Evolutionary conservation across 345 rosid species (phyloP), one percentile per base, ranked within the genome.

Genomic region (Linum tenue): DNA sequence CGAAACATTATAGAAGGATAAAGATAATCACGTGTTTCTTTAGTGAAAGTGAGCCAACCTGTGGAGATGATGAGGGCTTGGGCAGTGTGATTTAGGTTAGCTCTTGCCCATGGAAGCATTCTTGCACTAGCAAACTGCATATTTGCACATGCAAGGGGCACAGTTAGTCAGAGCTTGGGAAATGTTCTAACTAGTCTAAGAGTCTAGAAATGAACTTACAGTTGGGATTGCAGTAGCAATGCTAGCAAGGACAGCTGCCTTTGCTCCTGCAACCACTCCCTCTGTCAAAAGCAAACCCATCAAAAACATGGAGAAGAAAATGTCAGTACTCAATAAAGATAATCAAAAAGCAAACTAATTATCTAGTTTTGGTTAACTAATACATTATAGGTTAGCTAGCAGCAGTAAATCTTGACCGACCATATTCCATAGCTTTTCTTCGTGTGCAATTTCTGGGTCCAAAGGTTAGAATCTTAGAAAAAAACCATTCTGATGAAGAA

Each of bases 11-110:
- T 22, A 22, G 31, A 22, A 22, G 31, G 1, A 22, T 22, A 22
- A 22, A 22, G 31, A 22, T 22, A 41, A 41, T 41, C 44, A 41
- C 31, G 0, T 22, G 31, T 22, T 22, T 22, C 31, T 22, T 22
- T 22, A 1, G 31, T 22, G 1, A 41, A 4, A 41, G 1, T 41
- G 5, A 0, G 9, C 48, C 41, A 5, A 84, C 89, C 89, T 70
- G 88, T 77, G 63, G 94, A 90, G 61, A 92, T 67, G 50, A 92
- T 83, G 64, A 92, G 98, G 69, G 98, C 98, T 73, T 92, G 98
- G 69, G 97, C 97, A 16, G 97, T 85, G 79, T 73, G 88, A 72
- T 90, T 92, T 43, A 92, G 91, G 74, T 90, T 80, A 56, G 84
- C 87, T 64, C 83, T 90, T 2, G 97, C 98, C 98, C 97, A 85